Conservation (phyloP, 169 alveolate species). For the Cryptosporidium sp. region DNA sequence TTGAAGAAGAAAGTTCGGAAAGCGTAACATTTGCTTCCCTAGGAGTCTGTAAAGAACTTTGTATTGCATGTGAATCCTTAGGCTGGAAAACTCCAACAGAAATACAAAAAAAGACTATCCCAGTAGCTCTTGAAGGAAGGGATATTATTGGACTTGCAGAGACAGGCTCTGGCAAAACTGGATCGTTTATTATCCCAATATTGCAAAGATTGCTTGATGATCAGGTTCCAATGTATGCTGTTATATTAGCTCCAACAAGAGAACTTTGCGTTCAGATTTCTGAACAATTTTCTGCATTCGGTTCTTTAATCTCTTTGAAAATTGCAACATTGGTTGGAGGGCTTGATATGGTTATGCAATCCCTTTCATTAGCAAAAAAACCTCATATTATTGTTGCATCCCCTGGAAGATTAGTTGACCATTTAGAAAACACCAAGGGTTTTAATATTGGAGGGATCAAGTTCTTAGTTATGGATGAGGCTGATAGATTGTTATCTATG, state of each 20-base stretch:
- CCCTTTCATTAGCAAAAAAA: constrained; percentile 93
- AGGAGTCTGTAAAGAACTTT: constrained; percentile 95
- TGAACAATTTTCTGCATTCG: constrained; percentile 95
- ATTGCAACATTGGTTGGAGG: constrained; percentile 98
- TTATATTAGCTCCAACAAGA: constrained; percentile 97
- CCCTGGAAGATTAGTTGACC: constrained; percentile 99
- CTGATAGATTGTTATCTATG: constrained; percentile 94
- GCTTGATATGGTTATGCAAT: constrained; percentile 95
- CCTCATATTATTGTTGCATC: constrained; percentile 98
- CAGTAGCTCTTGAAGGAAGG: constrained; percentile 91
- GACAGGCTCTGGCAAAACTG: constrained; percentile 98
- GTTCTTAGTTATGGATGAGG: constrained; percentile 95
- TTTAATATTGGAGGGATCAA: constrained; percentile 91
- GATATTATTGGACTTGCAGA: constrained; percentile 99
- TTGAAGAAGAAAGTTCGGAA: background rate
- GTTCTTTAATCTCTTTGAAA: constrained; percentile 91
- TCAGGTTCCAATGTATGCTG: constrained; percentile 90
- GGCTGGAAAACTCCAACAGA: constrained; percentile 95
- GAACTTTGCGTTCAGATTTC: constrained; percentile 98
- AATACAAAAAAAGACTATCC: constrained; percentile 93
- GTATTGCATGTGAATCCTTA: constrained; percentile 90
- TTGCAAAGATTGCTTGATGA: constrained; percentile 91
- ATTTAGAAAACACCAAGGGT: constrained; percentile 97
- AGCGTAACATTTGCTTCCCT: constrained; percentile 87
- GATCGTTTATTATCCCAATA: constrained; percentile 96